Percentiles rank a stretch among this genome's conserved stretches.
Conservation (phyloP, 2,329 filamentous ascomycete genomes). For the Sporothrix phasma region DNA sequence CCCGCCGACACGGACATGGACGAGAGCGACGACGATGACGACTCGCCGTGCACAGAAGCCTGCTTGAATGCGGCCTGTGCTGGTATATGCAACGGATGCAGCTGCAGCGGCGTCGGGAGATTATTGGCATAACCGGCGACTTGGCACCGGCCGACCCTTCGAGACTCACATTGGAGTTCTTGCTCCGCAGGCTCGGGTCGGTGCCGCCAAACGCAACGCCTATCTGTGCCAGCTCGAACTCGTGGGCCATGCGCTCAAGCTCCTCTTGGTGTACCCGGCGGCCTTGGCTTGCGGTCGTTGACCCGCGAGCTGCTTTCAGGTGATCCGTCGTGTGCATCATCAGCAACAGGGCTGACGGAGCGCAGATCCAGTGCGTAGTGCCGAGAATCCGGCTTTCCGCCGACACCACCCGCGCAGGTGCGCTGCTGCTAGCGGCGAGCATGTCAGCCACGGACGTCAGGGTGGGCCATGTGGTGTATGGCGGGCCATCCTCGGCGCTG, state of each 20-base stretch:
- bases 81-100: background rate
- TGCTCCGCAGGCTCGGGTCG: conserved; percentile 25
- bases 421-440: conserved; percentile 11
- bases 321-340: background rate
- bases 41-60: background rate
- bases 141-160: conserved; percentile 2
- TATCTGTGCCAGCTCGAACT: conserved; percentile 26
- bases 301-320: background rate
- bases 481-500: conserved; percentile 34
- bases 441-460: conserved; percentile 8
- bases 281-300: background rate
- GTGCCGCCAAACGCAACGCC: conserved; percentile 36
- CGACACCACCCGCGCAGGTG: background rate
- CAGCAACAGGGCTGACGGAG: background rate
- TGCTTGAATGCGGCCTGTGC: background rate
- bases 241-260: conserved; percentile 21
- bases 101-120: background rate
- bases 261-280: conserved; percentile 19
- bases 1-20: conserved; percentile 8
- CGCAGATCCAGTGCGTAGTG: background rate
- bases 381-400: background rate
- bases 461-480: conserved; percentile 30
- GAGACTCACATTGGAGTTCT: conserved; percentile 23
- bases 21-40: conserved; percentile 6
- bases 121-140: background rate